These are phyloP conservation scores for Helicostylum pulchrum DNA, from an alignment of 192 early-diverging fungal species.

Conservation along the genomic window DNA sequence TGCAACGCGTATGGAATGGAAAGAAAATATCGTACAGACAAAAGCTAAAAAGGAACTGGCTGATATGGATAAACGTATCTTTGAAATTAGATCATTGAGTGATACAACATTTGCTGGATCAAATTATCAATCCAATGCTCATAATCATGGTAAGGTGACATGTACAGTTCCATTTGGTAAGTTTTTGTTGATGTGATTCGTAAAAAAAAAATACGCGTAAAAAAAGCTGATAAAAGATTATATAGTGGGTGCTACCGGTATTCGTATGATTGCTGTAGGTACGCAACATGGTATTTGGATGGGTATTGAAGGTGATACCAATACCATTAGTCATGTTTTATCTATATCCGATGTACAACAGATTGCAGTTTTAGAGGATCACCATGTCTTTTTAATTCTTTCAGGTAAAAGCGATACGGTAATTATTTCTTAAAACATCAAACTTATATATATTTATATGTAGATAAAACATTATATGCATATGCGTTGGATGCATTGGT, in stretches of 20 bases:
- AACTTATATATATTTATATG: conserved; percentile 49
- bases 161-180: conserved; percentile 44
- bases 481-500: conserved; percentile 81
- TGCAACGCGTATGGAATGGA: conserved; percentile 75
- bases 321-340: conserved; percentile 27
- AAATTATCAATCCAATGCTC: conserved; percentile 18
- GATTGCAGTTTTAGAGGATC: conserved; percentile 79
- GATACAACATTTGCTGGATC: conserved; percentile 42
- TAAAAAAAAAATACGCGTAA: no score
- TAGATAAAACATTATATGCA: conserved; percentile 66
- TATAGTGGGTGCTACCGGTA: conserved; percentile 31
- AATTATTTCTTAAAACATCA: not conserved
- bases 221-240: no score
- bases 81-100: conserved; percentile 54
- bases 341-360: conserved; percentile 61
- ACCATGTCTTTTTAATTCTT: conserved; percentile 75
- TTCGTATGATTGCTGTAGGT: conserved; percentile 72
- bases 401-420: conserved; percentile 68
- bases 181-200: no score
- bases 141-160: conserved; percentile 49
- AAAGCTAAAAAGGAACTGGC: conserved; percentile 36
- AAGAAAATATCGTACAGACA: conserved; percentile 69
- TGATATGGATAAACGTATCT: conserved; percentile 31
- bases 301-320: conserved; percentile 60
- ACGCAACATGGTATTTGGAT: conserved; percentile 84